Conservation (phyloP, 768 basidiomycete genomes). For the Russula brevipes region DNA sequence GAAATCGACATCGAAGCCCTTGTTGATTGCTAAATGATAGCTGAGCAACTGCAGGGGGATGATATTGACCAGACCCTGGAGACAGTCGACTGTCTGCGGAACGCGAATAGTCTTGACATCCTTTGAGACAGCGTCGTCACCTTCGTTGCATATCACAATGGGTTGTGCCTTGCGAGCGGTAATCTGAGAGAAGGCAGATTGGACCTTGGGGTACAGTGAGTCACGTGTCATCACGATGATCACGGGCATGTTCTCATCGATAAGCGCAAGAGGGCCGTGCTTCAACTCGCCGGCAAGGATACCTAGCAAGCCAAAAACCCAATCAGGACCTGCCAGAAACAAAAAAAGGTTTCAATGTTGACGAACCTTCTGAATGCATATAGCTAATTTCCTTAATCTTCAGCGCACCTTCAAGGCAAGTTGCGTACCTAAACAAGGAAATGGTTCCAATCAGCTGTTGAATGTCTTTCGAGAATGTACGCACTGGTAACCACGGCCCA, state of each 20-base stretch:
- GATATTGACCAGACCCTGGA: conserved; percentile 95
- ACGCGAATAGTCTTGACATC: conserved; percentile 87
- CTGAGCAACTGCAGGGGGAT: conserved; percentile 93
- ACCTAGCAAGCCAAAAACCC: conserved; percentile 40
- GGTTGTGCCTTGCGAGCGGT: conserved; percentile 95
- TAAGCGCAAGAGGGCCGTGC: conserved; percentile 94
- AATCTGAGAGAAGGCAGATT: conserved; percentile 93
- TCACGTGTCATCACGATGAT: conserved; percentile 99
- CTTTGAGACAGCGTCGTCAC: conserved; percentile 70
- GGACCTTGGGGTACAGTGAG: conserved; percentile 97
- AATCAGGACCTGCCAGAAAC: neutral
- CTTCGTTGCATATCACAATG: conserved; percentile 93
- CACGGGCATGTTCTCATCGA: conserved; percentile 98
- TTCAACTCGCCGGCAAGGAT: conserved; percentile 98
- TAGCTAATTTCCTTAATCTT: conserved; percentile 99
- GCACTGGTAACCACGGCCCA: conserved; percentile 97
- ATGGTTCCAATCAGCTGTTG: neutral
- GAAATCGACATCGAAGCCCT: conserved; percentile 98
- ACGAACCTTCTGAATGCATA: conserved; percentile 71
- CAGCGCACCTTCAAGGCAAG: conserved; percentile 94
- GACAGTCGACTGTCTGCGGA: conserved; percentile 87
- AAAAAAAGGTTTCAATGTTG: neutral
- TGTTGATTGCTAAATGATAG: conserved; percentile 93
- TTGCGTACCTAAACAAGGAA: conserved; percentile 61
- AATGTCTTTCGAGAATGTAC: conserved; percentile 29